phyloP scores from a whole-genome alignment of 768 basidiomycete species.

The Leccinum olivaceopallidum region DNA sequence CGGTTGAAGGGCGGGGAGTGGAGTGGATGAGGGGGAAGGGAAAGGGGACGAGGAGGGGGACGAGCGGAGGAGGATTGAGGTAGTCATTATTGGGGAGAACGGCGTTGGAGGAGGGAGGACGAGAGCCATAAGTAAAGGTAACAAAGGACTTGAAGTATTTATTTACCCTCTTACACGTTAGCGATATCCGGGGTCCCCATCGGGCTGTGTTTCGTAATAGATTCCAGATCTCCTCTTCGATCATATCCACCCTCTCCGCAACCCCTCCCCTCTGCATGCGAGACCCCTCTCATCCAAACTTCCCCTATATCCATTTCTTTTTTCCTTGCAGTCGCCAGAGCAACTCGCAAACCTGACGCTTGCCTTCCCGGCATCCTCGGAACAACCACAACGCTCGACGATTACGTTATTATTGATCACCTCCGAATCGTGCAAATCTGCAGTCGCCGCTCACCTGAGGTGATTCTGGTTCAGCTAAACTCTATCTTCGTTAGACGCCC shows the following conservation, averaged over 20 bases:
- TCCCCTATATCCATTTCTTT: background rate
- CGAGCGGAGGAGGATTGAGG: conserved; percentile 26
- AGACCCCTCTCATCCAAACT: background rate
- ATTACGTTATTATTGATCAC: background rate
- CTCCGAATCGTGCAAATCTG: background rate
- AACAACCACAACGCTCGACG: background rate
- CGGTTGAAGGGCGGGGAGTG: conserved; percentile 15
- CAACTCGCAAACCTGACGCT: background rate
- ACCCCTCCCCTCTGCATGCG: conserved; percentile 2
- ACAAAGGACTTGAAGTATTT: conserved; percentile 12
- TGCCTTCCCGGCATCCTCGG: background rate
- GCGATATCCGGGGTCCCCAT: conserved; percentile 23
- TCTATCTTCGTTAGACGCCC: background rate
- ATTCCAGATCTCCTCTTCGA: conserved; percentile 19
- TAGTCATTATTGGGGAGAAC: conserved; percentile 20
- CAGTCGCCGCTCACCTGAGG: background rate
- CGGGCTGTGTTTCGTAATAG: conserved; percentile 19
- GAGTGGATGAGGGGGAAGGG: conserved; percentile 11
- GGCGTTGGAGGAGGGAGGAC: conserved; percentile 3
- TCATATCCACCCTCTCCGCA: background rate
- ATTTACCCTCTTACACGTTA: background rate
- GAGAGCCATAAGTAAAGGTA: conserved; percentile 7
- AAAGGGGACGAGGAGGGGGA: conserved; percentile 8
- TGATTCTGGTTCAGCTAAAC: background rate
- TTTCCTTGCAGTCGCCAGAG: too few relatives aligned